phyloP scores from a whole-genome alignment of 192 early-diverging fungal species.

The Gigaspora rosea region DNA sequence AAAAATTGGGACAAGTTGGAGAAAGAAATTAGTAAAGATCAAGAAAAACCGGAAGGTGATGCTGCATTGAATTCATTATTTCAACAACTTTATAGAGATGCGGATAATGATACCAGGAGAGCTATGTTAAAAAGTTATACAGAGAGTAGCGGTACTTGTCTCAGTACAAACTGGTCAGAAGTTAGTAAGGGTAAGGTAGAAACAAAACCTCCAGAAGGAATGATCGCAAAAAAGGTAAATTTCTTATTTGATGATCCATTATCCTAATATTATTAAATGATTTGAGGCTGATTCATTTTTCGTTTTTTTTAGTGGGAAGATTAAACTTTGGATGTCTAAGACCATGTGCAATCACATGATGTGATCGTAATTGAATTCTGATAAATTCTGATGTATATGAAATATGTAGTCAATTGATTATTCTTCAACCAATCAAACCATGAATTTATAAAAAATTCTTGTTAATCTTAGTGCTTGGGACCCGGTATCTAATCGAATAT shows the following conservation, averaged over 20 bases:
- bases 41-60: conserved; percentile 89
- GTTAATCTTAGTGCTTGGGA: too few species aligned
- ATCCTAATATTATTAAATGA: neutral
- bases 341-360: too few species aligned
- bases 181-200: conserved; percentile 84
- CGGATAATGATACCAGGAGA: conserved; percentile 79
- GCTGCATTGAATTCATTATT: conserved; percentile 89
- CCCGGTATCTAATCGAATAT: too few species aligned
- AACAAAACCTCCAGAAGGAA: conserved; percentile 89
- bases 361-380: too few species aligned
- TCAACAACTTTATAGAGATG: conserved; percentile 90
- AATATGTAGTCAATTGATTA: too few species aligned
- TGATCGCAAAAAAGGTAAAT: conserved; percentile 76
- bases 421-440: too few species aligned
- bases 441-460: too few species aligned
- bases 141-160: conserved; percentile 91
- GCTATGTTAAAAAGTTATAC: conserved; percentile 99
- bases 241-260: neutral
- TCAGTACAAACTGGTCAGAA: conserved; percentile 96
- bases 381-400: too few species aligned
- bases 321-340: too few species aligned
- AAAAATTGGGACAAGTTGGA: conserved; percentile 88
- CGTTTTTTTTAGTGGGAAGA: too few species aligned
- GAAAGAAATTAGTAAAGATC: conserved; percentile 72
- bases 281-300: too few species aligned